Conservation (phyloP, 345 rosid genomes). For the Physaria fendleri region DNA sequence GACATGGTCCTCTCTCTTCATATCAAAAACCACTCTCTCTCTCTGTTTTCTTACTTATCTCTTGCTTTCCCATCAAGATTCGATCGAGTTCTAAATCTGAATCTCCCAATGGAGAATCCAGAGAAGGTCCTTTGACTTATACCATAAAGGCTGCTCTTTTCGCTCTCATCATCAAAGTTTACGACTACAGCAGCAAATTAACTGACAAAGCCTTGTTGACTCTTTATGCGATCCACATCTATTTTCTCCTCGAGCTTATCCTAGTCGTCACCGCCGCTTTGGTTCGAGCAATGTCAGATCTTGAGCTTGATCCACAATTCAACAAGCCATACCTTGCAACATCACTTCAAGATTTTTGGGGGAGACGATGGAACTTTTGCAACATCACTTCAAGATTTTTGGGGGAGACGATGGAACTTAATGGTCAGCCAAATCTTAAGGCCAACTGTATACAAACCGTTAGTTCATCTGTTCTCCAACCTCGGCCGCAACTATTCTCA, state of each 20-base stretch:
- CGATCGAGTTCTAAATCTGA: constrained; percentile 17
- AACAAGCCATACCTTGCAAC: no score
- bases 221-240: constrained; percentile 36
- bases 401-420: no score
- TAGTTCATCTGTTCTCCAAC: neutral
- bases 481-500: no score
- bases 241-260: constrained; percentile 37
- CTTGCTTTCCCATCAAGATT: constrained; percentile 57
- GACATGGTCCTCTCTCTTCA: constrained; percentile 36
- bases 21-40: constrained; percentile 29
- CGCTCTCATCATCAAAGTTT: constrained; percentile 14
- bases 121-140: constrained; percentile 27
- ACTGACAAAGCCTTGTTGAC: constrained; percentile 32
- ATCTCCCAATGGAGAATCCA: constrained; percentile 1
- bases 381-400: no score
- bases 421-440: no score
- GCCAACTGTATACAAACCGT: constrained; percentile 53
- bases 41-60: constrained; percentile 34
- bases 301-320: constrained; percentile 50
- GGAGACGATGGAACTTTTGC: no score
- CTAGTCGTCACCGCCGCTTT: constrained; percentile 33
- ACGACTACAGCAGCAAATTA: constrained; percentile 25
- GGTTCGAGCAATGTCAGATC: constrained; percentile 28
- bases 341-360: no score
- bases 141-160: constrained; percentile 33